These are phyloP conservation scores for Lachancea sp. DNA, from an alignment of 805 yeast genomes.

Conservation along the genomic window DNA sequence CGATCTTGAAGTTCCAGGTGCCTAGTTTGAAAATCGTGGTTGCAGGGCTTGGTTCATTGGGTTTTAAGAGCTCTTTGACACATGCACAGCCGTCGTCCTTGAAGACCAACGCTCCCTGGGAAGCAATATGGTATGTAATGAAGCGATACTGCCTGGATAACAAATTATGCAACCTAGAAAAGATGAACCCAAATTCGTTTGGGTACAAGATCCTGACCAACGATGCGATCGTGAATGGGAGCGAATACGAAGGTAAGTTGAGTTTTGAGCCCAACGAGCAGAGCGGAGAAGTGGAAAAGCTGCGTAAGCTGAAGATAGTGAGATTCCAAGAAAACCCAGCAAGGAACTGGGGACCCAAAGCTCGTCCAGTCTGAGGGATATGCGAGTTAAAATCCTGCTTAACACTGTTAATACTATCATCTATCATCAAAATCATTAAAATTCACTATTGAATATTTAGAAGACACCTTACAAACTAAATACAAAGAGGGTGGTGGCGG, in stretches of 20 bases:
- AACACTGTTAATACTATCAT: too few species aligned
- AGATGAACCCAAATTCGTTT: constrained; percentile 44
- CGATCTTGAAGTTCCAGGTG: constrained; percentile 72
- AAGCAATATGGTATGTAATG: constrained; percentile 64
- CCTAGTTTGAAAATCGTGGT: constrained; percentile 68
- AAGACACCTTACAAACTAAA: too few species aligned
- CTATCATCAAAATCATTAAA: too few species aligned
- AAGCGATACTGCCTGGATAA: constrained; percentile 51
- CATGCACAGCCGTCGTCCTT: constrained; percentile 83
- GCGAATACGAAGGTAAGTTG: constrained; percentile 22
- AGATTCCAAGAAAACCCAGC: constrained; percentile 90
- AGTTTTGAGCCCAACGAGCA: constrained; percentile 59
- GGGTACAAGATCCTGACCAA: constrained; percentile 53
- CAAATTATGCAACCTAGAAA: constrained; percentile 37
- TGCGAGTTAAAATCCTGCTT: background rate
- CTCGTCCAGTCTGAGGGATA: constrained; percentile 46
- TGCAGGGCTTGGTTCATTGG: constrained; percentile 79
- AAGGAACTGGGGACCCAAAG: constrained; percentile 95
- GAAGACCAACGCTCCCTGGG: constrained; percentile 89
- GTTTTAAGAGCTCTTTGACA: constrained; percentile 75
- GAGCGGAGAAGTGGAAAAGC: constrained; percentile 49
- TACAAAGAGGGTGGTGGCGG: too few species aligned
- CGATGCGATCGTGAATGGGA: constrained; percentile 29
- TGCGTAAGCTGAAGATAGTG: constrained; percentile 73
- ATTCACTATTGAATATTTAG: background rate